Percentiles rank a stretch among this genome's conserved stretches.
Conservation (phyloP, 2,329 filamentous ascomycete genomes). For the Leptoxyphium fumago region DNA sequence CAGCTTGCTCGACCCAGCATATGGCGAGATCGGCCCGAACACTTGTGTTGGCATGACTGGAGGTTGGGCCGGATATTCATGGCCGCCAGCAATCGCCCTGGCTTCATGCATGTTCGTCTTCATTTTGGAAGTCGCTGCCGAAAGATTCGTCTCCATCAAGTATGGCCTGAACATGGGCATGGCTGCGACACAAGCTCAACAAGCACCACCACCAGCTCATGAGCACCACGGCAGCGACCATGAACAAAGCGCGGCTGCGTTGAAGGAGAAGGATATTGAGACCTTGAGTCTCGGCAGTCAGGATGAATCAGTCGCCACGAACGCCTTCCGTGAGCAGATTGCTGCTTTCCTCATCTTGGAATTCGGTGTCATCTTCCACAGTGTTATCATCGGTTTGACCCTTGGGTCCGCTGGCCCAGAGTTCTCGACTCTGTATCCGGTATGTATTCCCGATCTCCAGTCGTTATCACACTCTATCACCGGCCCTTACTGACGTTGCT, state of each 20-base stretch:
- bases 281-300: neutral
- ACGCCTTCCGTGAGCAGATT: slow-evolving; percentile 57
- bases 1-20: slow-evolving; percentile 23
- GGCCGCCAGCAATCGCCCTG: slow-evolving; percentile 38
- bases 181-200: slow-evolving; percentile 15
- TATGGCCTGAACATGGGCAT: slow-evolving; percentile 25
- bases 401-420: slow-evolving; percentile 47
- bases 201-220: slow-evolving; percentile 13
- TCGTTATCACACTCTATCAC: no score
- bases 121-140: slow-evolving; percentile 35
- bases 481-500: no score
- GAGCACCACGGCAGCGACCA: slow-evolving; percentile 27
- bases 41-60: slow-evolving; percentile 40
- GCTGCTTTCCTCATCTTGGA: slow-evolving; percentile 85
- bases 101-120: slow-evolving; percentile 35
- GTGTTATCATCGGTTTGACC: slow-evolving; percentile 75
- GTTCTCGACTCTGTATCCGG: slow-evolving; percentile 45
- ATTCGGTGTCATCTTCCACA: slow-evolving; percentile 52
- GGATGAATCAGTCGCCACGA: neutral
- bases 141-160: slow-evolving; percentile 36
- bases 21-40: slow-evolving; percentile 18
- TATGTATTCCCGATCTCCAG: no score
- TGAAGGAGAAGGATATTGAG: slow-evolving; percentile 6
- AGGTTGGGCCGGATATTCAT: slow-evolving; percentile 36
- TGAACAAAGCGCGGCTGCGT: slow-evolving; percentile 14